phyloP scores from a whole-genome alignment of 1,284 basidiomycete species.

The Sanghuangporus baumii region DNA sequence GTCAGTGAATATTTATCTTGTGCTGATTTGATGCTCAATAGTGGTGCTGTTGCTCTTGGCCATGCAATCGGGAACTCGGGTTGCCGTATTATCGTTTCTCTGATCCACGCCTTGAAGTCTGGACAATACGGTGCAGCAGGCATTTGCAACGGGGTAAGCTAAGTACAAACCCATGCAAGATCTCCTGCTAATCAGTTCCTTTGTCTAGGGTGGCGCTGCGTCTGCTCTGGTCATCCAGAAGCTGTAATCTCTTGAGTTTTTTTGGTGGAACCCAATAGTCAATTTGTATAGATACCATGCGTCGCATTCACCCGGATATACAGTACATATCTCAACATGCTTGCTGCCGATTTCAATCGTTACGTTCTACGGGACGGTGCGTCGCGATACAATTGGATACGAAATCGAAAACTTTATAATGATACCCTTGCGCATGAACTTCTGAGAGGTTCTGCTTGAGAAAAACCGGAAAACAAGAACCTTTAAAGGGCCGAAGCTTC shows the following conservation, averaged over 20 bases:
- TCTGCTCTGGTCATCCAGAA: conserved; percentile 88
- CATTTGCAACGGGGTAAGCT: conserved; percentile 92
- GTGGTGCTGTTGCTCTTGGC: conserved; percentile 89
- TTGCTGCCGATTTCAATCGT: neutral
- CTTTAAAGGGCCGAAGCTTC: neutral
- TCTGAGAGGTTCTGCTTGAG: neutral
- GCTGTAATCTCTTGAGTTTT: conserved; percentile 38
- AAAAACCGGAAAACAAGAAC: neutral
- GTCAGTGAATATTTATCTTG: conserved; percentile 17
- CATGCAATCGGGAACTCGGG: conserved; percentile 97
- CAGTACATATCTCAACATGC: neutral
- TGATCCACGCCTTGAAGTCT: conserved; percentile 88
- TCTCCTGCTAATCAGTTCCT: conserved; percentile 18
- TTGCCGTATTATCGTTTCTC: conserved; percentile 90
- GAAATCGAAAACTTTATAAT: neutral
- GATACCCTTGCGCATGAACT: neutral
- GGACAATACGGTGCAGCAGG: conserved; percentile 97
- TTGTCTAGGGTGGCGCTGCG: conserved; percentile 78
- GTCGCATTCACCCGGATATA: neutral
- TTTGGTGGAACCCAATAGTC: neutral
- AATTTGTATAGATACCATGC: conserved; percentile 13
- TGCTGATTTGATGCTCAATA: conserved; percentile 27
- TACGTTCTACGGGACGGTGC: neutral
- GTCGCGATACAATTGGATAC: neutral
- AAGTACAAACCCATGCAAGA: neutral